Conservation (phyloP, 345 rosid genomes). For the Nasturtium officinale region DNA sequence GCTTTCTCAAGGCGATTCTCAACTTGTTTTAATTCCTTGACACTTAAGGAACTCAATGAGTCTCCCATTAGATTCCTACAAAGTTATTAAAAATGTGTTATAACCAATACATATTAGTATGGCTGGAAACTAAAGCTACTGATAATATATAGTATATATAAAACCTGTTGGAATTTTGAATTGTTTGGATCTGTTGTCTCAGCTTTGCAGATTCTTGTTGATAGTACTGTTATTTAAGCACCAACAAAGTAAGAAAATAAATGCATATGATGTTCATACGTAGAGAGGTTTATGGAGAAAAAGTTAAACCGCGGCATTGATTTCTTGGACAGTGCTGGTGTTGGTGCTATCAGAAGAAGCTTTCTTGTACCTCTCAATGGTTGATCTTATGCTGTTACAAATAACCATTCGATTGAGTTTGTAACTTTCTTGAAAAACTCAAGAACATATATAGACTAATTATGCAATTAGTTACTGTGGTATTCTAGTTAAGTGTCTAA, state of each 20-base stretch:
- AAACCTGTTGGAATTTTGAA: constrained; percentile 93
- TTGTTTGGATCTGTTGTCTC: constrained; percentile 87
- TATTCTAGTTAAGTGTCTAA: background rate
- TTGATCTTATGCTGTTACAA: constrained; percentile 71
- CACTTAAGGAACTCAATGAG: constrained; percentile 69
- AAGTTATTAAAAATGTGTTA: background rate
- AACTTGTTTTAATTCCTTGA: constrained; percentile 93
- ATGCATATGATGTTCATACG: background rate
- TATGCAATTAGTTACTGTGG: constrained; percentile 12
- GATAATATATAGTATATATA: background rate
- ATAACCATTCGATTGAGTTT: background rate
- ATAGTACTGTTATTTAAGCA: constrained; percentile 62
- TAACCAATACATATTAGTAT: background rate
- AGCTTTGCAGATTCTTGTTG: constrained; percentile 97
- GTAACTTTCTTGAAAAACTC: background rate
- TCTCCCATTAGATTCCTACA: constrained; percentile 95
- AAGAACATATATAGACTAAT: constrained; percentile 3
- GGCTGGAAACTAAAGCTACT: too few relatives aligned
- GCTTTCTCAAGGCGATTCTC: constrained; percentile 97
- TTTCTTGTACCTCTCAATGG: constrained; percentile 94
- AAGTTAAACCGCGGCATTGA: constrained; percentile 85
- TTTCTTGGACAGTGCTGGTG: constrained; percentile 69
- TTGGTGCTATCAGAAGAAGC: constrained; percentile 74
- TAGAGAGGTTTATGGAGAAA: background rate
- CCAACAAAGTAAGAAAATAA: background rate